Base-by-base conservation (phyloP, 208 protist species). In the Porcisia hertigi region DNA sequence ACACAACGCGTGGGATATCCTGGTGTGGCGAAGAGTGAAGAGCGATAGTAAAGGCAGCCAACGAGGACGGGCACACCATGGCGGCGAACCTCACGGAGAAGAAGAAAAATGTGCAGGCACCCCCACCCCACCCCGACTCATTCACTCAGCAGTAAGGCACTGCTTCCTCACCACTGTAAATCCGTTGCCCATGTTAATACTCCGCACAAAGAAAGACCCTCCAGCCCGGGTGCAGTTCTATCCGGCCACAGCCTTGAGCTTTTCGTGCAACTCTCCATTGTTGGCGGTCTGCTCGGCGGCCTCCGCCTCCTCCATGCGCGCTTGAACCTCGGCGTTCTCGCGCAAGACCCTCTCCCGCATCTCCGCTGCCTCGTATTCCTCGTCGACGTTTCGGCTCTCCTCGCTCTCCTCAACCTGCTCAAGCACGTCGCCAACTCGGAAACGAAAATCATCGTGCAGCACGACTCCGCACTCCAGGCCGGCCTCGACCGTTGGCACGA, bases 381-480 rank as follows among this genome's bases (percentile, higher is more conserved):
- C 90, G n/a, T 71, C 80, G n/a, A 97, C 90, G 74, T 96, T 84
- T 71, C 90, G 90, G 52, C 81, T 73, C 83, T 94, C 92, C 70
- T 95, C 90, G 74, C 93, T 94, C 12, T 79, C 65, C 77, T 95
- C 91, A 57, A 87, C 86, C 85, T 87, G 85, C 83, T 97, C 86
- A 47, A 97, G 77, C 58, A 91, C 76, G 66, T 97, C 93, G 8
- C 93, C 93, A 1, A 77, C 72, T 18, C 84, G 82, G 69, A 97
- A 97, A 58, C 85, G 70, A 79, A 97, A 98, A 77, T 93, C 92
- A 75, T 98, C 92, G 73, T 94, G 82, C 34, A 98, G 81, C 60
- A 98, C 94, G 12, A 97, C 91, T 41, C 94, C 94, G 69, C 94
- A 98, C 75, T 98, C 94, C 23, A 97, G 70, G 20, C 94, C 94